phyloP scores from a whole-genome alignment of 352 stramenopile species.

The Globisporangium viniferum region DNA sequence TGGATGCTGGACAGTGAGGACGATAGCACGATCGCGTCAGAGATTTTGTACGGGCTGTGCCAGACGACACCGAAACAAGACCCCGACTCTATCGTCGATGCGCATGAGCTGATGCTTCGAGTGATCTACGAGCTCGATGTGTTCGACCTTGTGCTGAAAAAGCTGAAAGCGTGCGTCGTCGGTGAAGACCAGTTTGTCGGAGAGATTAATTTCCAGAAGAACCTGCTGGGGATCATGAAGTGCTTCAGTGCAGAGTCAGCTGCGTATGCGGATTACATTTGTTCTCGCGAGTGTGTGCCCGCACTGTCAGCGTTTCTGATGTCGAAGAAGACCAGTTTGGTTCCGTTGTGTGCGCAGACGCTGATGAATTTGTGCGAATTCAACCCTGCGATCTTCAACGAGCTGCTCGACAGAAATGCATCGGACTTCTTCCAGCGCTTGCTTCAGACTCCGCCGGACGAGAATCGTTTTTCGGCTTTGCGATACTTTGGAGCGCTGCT shows the following conservation, averaged over 20 bases:
- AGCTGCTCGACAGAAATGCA: conserved; percentile 57
- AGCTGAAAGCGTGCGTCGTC: conserved; percentile 67
- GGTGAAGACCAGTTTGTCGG: conserved; percentile 66
- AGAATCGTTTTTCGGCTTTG: conserved; percentile 67
- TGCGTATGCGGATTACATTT: conserved; percentile 61
- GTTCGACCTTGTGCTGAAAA: conserved; percentile 62
- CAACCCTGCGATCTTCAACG: conserved; percentile 62
- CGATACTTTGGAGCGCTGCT: conserved; percentile 67
- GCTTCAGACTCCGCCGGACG: conserved; percentile 70
- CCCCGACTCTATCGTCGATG: conserved; percentile 16
- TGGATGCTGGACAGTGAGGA: conserved; percentile 73
- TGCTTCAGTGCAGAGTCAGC: conserved; percentile 62
- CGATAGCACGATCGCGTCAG: conserved; percentile 62
- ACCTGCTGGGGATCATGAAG: conserved; percentile 71
- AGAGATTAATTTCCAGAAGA: conserved; percentile 79
- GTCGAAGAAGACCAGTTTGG: conserved; percentile 59
- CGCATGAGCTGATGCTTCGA: conserved; percentile 46
- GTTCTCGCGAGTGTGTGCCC: conserved; percentile 42
- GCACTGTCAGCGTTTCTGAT: conserved; percentile 65
- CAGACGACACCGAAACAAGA: conserved; percentile 39
- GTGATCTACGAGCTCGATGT: conserved; percentile 58
- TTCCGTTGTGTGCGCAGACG: conserved; percentile 62
- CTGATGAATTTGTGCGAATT: conserved; percentile 80
- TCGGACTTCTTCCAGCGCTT: conserved; percentile 78
- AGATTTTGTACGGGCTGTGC: conserved; percentile 70